Base-by-base conservation (phyloP, 176 grass and related monocot species). In the Oryza nivara region DNA sequence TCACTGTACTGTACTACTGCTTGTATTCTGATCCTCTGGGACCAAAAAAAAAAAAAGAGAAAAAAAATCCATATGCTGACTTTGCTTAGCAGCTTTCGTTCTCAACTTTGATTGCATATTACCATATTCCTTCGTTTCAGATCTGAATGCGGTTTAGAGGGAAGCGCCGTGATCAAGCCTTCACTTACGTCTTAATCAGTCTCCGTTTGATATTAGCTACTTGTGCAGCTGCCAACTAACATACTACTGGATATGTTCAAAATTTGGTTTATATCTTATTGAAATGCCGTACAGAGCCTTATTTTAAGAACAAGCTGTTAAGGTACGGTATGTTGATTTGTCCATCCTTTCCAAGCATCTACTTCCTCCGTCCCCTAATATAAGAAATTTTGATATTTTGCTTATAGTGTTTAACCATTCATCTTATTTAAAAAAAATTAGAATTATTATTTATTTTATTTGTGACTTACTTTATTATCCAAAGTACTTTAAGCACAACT, bases 21-120 rank as follows among this genome's bases (percentile, higher is more conserved):
- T 52, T 16, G 58, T 63, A 9, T n/a, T 63, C 26, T 51, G 73
- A 68, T 67, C 72, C 64, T 26, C 38, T 44, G 56, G 16, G 54
- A 5, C 54, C 77, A n/a, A 86, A 28, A 86, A 28, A 40, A n/a
- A n/a, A 56, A 16, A 4, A 32, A 32, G 28, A 30, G 28, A 32
- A 36, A 36, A 36, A 36, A 36, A 36, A n/a, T 58, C 51, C 35
- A 75, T 41, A 8, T 12, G 36, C 22, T 63, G 38, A 63, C 51
- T 73, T 70, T 73, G 45, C 67, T 68, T 36, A 68, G 32, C 64
- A 45, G 38, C 17, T n/a, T 23, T 81, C 11, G 16, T 58, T 82
- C 64, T 45, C 49, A 65, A 78, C 17, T 38, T 82, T 70, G 65
- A 4, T 64, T 70, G 17, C 34, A 6, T 73, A 38, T 32, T 44